phyloP scores from a whole-genome alignment of 1,139 yeast genomes.

The Petasospora fabianii region DNA sequence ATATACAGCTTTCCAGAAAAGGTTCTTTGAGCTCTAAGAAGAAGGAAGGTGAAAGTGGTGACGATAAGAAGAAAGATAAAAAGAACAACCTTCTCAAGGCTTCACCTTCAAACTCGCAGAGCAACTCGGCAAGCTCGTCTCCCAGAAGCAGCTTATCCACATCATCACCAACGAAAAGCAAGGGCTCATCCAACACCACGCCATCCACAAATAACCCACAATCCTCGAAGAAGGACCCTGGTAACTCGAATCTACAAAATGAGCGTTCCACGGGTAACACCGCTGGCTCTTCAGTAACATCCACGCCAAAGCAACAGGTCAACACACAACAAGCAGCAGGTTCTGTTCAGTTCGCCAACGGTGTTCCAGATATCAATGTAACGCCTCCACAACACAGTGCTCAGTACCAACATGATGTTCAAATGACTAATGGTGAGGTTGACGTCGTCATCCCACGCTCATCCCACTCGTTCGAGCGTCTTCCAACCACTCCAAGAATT shows the following conservation, averaged over 20 bases:
- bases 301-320: constrained; percentile 12
- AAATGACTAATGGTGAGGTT: constrained; percentile 19
- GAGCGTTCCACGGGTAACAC: constrained; percentile 2
- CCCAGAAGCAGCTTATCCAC: constrained; percentile 22
- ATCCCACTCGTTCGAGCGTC: constrained; percentile 42
- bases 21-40: constrained; percentile 24
- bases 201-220: constrained; percentile 4
- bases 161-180: constrained; percentile 13
- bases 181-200: constrained; percentile 12
- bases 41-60: constrained; percentile 23
- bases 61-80: constrained; percentile 18
- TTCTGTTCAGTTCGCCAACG: constrained; percentile 3
- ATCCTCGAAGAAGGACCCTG: constrained; percentile 6
- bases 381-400: constrained; percentile 13
- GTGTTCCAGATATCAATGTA: constrained; percentile 14
- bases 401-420: constrained; percentile 25
- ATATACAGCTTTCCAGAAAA: constrained; percentile 26
- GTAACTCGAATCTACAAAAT: constrained; percentile 3
- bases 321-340: constrained; percentile 13
- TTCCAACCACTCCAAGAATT: constrained; percentile 39
- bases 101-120: constrained; percentile 14
- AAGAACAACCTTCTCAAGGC: constrained; percentile 9
- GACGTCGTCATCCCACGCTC: constrained; percentile 38
- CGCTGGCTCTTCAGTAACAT: constrained; percentile 7
- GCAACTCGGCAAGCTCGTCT: constrained; percentile 18